Evolutionary conservation across 805 yeast species (phyloP), one percentile per base, ranked within the genome.

Genomic region (Starmerella sirachaensis): DNA sequence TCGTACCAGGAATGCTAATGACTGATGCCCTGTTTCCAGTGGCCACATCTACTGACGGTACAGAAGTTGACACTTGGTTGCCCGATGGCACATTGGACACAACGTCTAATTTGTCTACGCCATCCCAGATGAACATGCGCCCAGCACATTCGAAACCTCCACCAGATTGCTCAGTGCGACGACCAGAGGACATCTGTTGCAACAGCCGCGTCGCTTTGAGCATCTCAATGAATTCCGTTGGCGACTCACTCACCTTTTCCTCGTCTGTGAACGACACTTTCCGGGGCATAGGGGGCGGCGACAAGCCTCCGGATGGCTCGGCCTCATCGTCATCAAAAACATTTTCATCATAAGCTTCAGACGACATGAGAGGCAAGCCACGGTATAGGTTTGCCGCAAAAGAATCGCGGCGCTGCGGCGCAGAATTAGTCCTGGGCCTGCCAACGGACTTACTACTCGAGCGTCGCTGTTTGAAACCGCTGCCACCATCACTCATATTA

Each of bases 121-220:
- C 66, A 31, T 62, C 66, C 66, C 66, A 62, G 17, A 40, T 29
- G 56, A 61, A 62, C 23, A 51, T 46, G 28, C 53, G 53, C 4
- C 64, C 66, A n/a, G 53, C 63, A 37, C 55, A 57, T 37, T 59
- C 65, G 39, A 61, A 60, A 29, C 53, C 57, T 8, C 61, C 63
- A 18, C 61, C 63, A 10, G 43, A 31, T 14, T 31, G 42, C 20
- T 31, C 37, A 14, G 38, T 35, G 10, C 40, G 31, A 26, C 37
- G 51, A 28, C 41, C 62, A 43, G 35, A 53, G 6, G 64, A 57
- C 22, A 63, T 45, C 42, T 58, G 61, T 51, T 63, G 67, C 31
- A 63, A 50, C 18, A 64, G 58, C 17, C 64, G 50, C 17, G 66
- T 59, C 20, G 68, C 68, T 41, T 60, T 62, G 29, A 63, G 49